Evolutionary conservation across 495 filamentous ascomycete species (phyloP).

Genomic region (Xylona heveae): DNA sequence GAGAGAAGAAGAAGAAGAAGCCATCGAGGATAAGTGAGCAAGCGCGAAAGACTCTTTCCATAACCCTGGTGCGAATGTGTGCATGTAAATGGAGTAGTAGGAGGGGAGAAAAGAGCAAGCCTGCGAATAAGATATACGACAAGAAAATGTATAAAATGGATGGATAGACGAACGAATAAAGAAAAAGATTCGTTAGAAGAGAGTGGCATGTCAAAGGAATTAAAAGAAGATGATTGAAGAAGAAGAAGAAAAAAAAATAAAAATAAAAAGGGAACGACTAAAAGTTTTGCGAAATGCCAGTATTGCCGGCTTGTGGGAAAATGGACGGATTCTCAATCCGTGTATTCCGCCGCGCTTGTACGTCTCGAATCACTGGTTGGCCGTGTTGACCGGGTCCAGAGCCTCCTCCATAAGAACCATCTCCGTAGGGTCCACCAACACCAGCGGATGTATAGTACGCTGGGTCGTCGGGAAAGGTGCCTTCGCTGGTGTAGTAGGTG

Average conservation of each 20-base stretch:
- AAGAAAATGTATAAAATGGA: too few relatives aligned
- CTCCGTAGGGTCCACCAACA: conserved; percentile 32
- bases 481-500: conserved; percentile 25
- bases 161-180: too few relatives aligned
- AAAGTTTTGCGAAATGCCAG: conserved; percentile 97
- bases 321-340: conserved; percentile 76
- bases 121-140: too few relatives aligned
- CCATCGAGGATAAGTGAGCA: too few relatives aligned
- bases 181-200: too few relatives aligned
- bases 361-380: conserved; percentile 83
- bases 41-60: too few relatives aligned
- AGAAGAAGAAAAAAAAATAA: not conserved
- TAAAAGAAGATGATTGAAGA: not conserved
- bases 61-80: too few relatives aligned
- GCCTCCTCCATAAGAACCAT: conserved; percentile 26
- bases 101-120: too few relatives aligned
- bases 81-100: too few relatives aligned
- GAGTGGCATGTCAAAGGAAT: not conserved
- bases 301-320: conserved; percentile 72
- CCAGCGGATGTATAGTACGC: conserved; percentile 21
- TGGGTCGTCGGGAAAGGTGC: conserved; percentile 32
- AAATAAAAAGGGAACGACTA: conserved; percentile 40
- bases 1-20: too few relatives aligned
- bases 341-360: conserved; percentile 75
- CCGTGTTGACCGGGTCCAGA: conserved; percentile 23